Evolutionary conservation across 1,139 yeast species (phyloP).

Genomic region (Yamadazyma diospyri): DNA sequence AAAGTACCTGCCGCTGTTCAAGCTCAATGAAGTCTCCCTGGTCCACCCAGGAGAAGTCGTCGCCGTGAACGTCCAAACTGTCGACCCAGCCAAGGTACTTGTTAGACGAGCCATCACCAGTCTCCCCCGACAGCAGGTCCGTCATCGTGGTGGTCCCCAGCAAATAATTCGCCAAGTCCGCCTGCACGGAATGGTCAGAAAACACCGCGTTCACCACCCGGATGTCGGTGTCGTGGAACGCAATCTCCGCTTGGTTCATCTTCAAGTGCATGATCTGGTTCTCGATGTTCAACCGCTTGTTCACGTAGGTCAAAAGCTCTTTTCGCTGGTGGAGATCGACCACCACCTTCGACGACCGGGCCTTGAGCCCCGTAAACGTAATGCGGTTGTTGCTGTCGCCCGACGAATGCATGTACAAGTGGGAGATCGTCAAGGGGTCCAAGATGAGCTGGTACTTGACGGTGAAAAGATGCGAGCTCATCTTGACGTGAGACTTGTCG

Average conservation of each 20-base stretch:
- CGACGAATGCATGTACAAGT: conserved; percentile 60
- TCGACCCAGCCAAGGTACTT: conserved; percentile 19
- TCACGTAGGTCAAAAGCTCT: conserved; percentile 59
- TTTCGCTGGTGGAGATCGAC: conserved; percentile 84
- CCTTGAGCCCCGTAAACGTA: conserved; percentile 77
- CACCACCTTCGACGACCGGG: conserved; percentile 58
- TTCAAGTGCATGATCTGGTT: conserved; percentile 57
- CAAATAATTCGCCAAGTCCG: conserved; percentile 41
- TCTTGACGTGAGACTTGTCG: conserved; percentile 46
- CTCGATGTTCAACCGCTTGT: conserved; percentile 54
- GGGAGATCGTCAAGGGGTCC: conserved; percentile 71
- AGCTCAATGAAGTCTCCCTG: conserved; percentile 77
- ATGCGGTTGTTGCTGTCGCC: conserved; percentile 44
- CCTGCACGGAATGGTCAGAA: conserved; percentile 48
- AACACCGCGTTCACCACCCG: conserved; percentile 69
- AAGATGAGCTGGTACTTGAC: conserved; percentile 75
- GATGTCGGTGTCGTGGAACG: conserved; percentile 66
- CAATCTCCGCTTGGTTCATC: conserved; percentile 75
- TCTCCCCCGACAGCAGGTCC: conserved; percentile 15
- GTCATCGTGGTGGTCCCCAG: conserved; percentile 19
- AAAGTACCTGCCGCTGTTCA: conserved; percentile 45
- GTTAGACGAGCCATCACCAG: conserved; percentile 9
- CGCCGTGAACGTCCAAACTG: conserved; percentile 35
- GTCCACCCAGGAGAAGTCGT: conserved; percentile 72
- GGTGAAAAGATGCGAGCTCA: conserved; percentile 75